Evolutionary conservation across 2,329 filamentous ascomycete species (phyloP), one percentile per base, ranked within the genome.

Genomic region (Fusarium domesticum): DNA sequence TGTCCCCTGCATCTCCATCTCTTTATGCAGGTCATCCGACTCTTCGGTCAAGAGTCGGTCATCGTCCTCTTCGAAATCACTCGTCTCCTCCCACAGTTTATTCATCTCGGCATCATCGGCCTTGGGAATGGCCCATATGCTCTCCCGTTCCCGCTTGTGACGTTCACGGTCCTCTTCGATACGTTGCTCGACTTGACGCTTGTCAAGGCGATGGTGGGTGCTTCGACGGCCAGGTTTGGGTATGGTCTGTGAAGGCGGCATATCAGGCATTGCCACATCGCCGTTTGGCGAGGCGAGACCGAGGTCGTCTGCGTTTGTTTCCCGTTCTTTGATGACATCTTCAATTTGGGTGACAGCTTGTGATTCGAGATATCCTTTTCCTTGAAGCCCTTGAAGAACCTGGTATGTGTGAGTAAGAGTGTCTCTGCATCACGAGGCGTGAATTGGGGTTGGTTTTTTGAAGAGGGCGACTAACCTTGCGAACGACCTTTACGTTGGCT

Each of bases 141-240:
- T 90, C 70, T 98, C 93, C 17, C 93, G 75, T 60, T 92, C 73
- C 34, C 92, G 75, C 74, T 98, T 98, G 67, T 98, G 95, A 34
- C 93, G 76, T 67, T 98, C 93, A 4, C 93, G 77, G 67, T 98
- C 93, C 69, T 98, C 95, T 59, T 98, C 95, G 51, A 98, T 96
- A 32, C 93, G 78, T 71, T 97, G 91, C 70, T 97, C 91, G 41
- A 96, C 87, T 69, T 96, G 88, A 43, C 86, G 80, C 69, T 92
- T 93, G 61, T 96, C 89, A 39, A 93, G 66, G 14, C 70, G 66
- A 19, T 70, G 67, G 5, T 64, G 59, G 45, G 51, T 63, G 35
- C 53, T 60, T 46, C 58, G 62, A 47, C 57, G 67, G 10, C 59
- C 57, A 14, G 62, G 58, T 48, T 63, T 68, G 1, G 67, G 65